These are phyloP conservation scores for Tephrocybe sp. DNA, from an alignment of 768 basidiomycete species.

Conservation along the genomic window DNA sequence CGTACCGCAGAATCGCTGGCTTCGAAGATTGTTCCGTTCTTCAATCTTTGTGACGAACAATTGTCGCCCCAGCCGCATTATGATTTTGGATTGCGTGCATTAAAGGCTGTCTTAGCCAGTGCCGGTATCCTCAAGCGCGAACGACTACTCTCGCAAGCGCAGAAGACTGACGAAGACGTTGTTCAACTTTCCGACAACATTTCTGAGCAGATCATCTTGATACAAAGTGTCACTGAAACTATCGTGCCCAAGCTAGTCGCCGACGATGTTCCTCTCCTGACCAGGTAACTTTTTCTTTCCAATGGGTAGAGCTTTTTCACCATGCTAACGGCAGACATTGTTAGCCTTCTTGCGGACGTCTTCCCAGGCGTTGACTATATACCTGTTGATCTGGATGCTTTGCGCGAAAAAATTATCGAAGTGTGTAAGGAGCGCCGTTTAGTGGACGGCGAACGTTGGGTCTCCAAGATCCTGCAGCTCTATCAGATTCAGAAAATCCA, in stretches of 20 bases:
- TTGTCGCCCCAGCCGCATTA: conserved; percentile 97
- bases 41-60: conserved; percentile 97
- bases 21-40: conserved; percentile 98
- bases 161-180: conserved; percentile 37
- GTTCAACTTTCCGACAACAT: conserved; percentile 64
- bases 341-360: conserved; percentile 89
- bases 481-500: conserved; percentile 99
- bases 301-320: not conserved
- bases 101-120: conserved; percentile 94
- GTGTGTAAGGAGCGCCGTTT: conserved; percentile 87
- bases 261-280: conserved; percentile 92
- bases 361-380: conserved; percentile 95
- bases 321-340: conserved; percentile 4
- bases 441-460: conserved; percentile 86
- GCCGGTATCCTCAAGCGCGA: conserved; percentile 98
- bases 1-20: conserved; percentile 96
- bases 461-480: conserved; percentile 92
- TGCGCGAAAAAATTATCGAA: conserved; percentile 81
- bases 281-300: conserved; percentile 59
- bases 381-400: conserved; percentile 82
- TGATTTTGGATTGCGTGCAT: conserved; percentile 95
- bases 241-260: conserved; percentile 98
- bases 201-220: conserved; percentile 94
- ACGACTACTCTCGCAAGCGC: conserved; percentile 57
- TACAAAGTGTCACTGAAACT: conserved; percentile 97